A percentile compares a stretch with the other conserved stretches of the same genome.
Conservation (phyloP, 2,329 filamentous ascomycete species). For the Colletotrichum salicis region DNA sequence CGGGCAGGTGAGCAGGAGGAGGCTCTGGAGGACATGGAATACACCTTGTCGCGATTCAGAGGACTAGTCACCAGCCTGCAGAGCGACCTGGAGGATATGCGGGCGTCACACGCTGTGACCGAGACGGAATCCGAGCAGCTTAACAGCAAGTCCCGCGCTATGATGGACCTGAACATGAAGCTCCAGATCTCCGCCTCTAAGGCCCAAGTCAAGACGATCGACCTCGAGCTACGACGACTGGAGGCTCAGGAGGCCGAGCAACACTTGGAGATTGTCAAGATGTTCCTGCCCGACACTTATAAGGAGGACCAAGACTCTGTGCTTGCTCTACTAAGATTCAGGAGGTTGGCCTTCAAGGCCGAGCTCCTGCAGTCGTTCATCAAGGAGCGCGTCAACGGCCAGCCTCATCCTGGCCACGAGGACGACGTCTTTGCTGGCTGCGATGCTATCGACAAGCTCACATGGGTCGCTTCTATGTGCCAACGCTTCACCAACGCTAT, state of each 20-base stretch:
- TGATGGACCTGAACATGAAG: slow-evolving; percentile 97
- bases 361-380: slow-evolving; percentile 81
- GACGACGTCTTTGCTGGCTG: slow-evolving; percentile 84
- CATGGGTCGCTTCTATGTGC: slow-evolving; percentile 85
- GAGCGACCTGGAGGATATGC: slow-evolving; percentile 89
- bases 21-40: slow-evolving; percentile 86
- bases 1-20: slow-evolving; percentile 81
- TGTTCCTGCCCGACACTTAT: slow-evolving; percentile 89
- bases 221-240: slow-evolving; percentile 85
- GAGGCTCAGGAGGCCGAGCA: slow-evolving; percentile 90
- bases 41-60: slow-evolving; percentile 87
- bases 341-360: slow-evolving; percentile 88
- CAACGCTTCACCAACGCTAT: slow-evolving; percentile 86
- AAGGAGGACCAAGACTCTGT: slow-evolving; percentile 85
- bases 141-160: slow-evolving; percentile 86
- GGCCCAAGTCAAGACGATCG: slow-evolving; percentile 93
- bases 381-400: slow-evolving; percentile 78
- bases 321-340: slow-evolving; percentile 88
- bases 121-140: slow-evolving; percentile 94
- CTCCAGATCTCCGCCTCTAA: slow-evolving; percentile 90
- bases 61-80: slow-evolving; percentile 89
- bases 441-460: slow-evolving; percentile 85
- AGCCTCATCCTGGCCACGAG: slow-evolving; percentile 72
- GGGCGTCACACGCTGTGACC: slow-evolving; percentile 89
- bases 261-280: slow-evolving; percentile 86